A percentile compares a stretch with the other conserved stretches of the same genome.
These are phyloP conservation scores for Abrus pulchellus DNA, from an alignment of 306 rosid species.

Conservation along the genomic window DNA sequence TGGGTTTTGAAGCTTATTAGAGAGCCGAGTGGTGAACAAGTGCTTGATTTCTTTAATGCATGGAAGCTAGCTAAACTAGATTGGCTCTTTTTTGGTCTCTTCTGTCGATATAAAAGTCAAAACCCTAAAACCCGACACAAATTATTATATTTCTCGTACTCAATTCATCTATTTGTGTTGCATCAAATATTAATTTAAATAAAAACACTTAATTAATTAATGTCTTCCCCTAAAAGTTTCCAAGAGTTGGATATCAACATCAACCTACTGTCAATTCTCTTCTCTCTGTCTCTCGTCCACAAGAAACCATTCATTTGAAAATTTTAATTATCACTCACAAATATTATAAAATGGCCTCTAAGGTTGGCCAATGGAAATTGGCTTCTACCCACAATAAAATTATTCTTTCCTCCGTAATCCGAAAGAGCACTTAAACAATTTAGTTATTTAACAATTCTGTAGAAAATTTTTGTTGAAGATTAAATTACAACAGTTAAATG, in stretches of 20 bases:
- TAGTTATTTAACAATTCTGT: neutral
- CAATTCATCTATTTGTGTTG: neutral
- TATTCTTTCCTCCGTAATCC: neutral
- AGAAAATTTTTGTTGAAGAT: too few species aligned
- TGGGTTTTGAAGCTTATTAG: neutral
- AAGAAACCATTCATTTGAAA: conserved; percentile 45
- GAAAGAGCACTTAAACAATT: neutral
- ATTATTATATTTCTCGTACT: neutral
- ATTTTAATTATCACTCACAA: too few species aligned
- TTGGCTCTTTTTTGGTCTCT: conserved; percentile 34
- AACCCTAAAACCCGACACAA: neutral
- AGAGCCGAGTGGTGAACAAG: neutral
- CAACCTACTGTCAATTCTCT: conserved; percentile 44
- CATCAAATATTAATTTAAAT: neutral
- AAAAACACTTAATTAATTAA: neutral
- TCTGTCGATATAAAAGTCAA: conserved; percentile 34
- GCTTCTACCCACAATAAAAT: conserved; percentile 25
- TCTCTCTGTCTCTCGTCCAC: neutral
- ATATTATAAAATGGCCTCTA: conserved; percentile 12
- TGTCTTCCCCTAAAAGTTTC: conserved; percentile 46
- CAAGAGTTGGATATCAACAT: conserved; percentile 49
- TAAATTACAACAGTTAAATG: too few species aligned
- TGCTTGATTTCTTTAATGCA: conserved; percentile 15
- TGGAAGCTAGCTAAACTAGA: conserved; percentile 49
- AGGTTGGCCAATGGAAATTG: neutral